phyloP scores from a whole-genome alignment of 73 alveolate species.

The Stentor coeruleus region DNA sequence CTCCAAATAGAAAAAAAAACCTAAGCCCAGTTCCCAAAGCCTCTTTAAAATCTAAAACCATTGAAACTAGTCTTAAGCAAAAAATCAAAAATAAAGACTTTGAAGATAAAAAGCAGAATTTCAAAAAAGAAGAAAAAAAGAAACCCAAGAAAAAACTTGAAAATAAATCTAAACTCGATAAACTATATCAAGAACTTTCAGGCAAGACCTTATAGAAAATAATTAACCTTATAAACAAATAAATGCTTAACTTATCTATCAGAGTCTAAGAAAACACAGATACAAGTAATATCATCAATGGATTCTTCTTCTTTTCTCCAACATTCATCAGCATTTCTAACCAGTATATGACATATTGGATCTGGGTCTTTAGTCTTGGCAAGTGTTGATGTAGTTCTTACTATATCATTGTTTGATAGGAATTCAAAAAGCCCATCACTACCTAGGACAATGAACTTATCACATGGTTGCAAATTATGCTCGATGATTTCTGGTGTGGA shows the following conservation, averaged over 20 bases:
- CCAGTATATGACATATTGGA: not conserved
- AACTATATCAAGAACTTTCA: constrained; percentile 13
- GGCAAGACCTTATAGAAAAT: too few relatives aligned
- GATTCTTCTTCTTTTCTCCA: constrained; percentile 34
- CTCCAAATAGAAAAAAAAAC: not conserved
- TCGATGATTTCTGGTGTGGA: constrained; percentile 67
- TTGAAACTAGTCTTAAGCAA: not conserved
- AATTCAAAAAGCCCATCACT: constrained; percentile 83
- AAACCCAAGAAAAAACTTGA: not conserved
- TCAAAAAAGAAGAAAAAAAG: not conserved
- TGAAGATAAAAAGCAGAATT: not conserved
- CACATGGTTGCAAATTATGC: constrained; percentile 39
- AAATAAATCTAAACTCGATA: constrained; percentile 7
- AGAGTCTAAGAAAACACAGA: not conserved
- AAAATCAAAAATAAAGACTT: not conserved
- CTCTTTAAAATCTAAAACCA: not conserved
- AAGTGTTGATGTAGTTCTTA: not conserved
- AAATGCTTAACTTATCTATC: too few relatives aligned
- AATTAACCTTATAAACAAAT: too few relatives aligned
- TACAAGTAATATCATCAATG: not conserved
- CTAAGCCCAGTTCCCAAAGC: not conserved
- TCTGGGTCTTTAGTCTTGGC: not conserved
- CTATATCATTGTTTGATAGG: constrained; percentile 29
- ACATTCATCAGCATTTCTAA: not conserved
- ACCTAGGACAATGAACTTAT: constrained; percentile 63